Evolutionary conservation across 495 filamentous ascomycete genomes (phyloP), one percentile per base, ranked within the genome.

Genomic region (Cladorrhinum samala): DNA sequence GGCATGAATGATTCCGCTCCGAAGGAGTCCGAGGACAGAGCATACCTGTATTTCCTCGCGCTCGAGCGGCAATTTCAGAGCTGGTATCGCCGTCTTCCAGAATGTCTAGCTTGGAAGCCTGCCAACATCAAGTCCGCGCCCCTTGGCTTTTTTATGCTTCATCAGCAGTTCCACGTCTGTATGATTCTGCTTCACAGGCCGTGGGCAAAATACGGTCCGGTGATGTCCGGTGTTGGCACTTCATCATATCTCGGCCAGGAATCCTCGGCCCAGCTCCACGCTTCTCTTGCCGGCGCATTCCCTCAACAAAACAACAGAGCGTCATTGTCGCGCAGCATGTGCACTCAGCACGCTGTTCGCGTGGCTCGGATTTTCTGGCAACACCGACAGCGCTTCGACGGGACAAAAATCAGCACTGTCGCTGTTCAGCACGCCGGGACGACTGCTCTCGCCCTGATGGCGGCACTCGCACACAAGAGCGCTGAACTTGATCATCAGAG

Each of bases 341-440:
- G 76, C 60, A 81, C 75, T 0, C 74, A 77, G 50, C 74, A 77
- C 45, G 76, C 77, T 9, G 73, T 79, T 49, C 57, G 72, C 6
- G 63, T 79, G 3, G 70, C 75, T 0, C 64, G 72, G 7, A 77
- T 79, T 50, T 73, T 81, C 52, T 77, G 71, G 71, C 73, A 77
- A 24, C 74, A 76, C 52, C 68, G 72, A 11, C 68, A 76, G 57
- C 69, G 75, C 9, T 79, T 76, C 46, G 73, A 79, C 43, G 69
- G 72, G 16, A 61, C 64, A 33, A 69, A 71, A 50, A 76, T 75
- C 19, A 68, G 68, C 48, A 56, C 72, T 37, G 68, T 68, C 7
- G 72, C 68, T 2, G 62, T 77, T 39, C 77, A 81, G 53, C 76
- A 79, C 50, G 76, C 77, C 18, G 75, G 76, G 2, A 73, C 74